A percentile compares a stretch with the other conserved stretches of the same genome.
Evolutionary conservation across 1,284 basidiomycete species (phyloP).

Genomic region (Athelia sp.): DNA sequence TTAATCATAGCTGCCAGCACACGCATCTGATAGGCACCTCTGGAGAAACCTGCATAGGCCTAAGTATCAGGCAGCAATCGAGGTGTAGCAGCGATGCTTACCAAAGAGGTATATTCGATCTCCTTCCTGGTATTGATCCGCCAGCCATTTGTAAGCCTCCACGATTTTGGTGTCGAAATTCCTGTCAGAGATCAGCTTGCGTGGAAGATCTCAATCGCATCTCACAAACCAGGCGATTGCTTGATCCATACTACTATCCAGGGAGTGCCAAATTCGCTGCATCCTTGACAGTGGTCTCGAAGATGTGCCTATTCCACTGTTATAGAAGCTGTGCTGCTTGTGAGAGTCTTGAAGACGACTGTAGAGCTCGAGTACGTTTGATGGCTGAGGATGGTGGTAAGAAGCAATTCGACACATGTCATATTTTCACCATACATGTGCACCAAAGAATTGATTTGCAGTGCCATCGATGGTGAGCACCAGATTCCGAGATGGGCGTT

Average conservation of each 20-base stretch:
- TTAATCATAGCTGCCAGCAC: no score
- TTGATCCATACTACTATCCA: constrained; percentile 18
- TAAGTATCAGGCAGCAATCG: no score
- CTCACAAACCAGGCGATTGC: constrained; percentile 24
- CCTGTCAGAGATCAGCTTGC: constrained; percentile 14
- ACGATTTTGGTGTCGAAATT: constrained; percentile 27
- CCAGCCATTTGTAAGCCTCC: constrained; percentile 34
- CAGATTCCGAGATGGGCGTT: no score
- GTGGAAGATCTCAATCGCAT: not conserved
- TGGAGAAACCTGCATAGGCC: no score
- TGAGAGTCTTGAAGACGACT: constrained; percentile 12
- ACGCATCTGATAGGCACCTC: no score
- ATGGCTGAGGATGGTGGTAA: constrained; percentile 9
- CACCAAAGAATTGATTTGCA: no score
- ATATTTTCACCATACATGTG: no score
- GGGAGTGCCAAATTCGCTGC: constrained; percentile 11
- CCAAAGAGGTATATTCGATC: constrained; percentile 34
- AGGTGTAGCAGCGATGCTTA: constrained; percentile 5
- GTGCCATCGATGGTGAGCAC: no score
- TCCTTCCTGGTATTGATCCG: constrained; percentile 26
- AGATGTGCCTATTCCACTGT: constrained; percentile 35
- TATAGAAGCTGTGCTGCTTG: constrained; percentile 30
- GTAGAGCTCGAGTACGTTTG: constrained; percentile 20
- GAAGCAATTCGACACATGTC: no score
- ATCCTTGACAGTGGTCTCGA: constrained; percentile 20